Evolutionary conservation across 306 rosid genomes (phyloP), one percentile per base, ranked within the genome.

Genomic region (Cucumis melo): DNA sequence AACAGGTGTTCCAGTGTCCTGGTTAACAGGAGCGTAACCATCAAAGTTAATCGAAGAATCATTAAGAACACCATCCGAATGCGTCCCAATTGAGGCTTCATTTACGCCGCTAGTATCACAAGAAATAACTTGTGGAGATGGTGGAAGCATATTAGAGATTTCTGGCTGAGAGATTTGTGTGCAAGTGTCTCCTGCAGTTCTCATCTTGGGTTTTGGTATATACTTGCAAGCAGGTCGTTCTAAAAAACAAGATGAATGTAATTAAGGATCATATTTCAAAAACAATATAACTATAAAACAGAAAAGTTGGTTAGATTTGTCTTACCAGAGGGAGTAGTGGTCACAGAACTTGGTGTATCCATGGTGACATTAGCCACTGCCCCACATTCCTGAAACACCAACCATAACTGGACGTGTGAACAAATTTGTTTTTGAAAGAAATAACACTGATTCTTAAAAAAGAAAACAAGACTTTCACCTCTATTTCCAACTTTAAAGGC

Each of bases 321-420:
- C 78, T 55, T 82, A 84, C 89, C 87, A 41, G 66, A 73, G 32
- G 78, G 73, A 79, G 73, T 41, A 15, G 76, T 46, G 21, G 54
- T 77, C 50, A 75, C 81, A 21, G 66, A 70, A 53, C 38, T 71
- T 56, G 42, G 5, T 32, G 42, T 39, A 61, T 78, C 80, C 48
- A 73, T 57, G 61, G 76, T 83, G 38, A 77, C 67, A 23, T 76
- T 80, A 34, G 53, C 61, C 48, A 72, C 83, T 23, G 59, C 44
- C 55, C 59, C 85, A 77, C 62, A 81, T 83, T 80, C 92, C 96
- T 87, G 85, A 81, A 80, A 81, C 73, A 73, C 78, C n/a, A 8
- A 55, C 70, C 56, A 39, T 20, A 38, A 41, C 15, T 38, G 8
- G 42, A 75, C 8, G 0, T 8, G 55, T 41, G n/a, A 76, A n/a